A percentile compares a stretch with the other conserved stretches of the same genome.
These are phyloP conservation scores for Cryphonectria parasitica DNA, from an alignment of 2,329 filamentous ascomycete species.

Conservation along the genomic window DNA sequence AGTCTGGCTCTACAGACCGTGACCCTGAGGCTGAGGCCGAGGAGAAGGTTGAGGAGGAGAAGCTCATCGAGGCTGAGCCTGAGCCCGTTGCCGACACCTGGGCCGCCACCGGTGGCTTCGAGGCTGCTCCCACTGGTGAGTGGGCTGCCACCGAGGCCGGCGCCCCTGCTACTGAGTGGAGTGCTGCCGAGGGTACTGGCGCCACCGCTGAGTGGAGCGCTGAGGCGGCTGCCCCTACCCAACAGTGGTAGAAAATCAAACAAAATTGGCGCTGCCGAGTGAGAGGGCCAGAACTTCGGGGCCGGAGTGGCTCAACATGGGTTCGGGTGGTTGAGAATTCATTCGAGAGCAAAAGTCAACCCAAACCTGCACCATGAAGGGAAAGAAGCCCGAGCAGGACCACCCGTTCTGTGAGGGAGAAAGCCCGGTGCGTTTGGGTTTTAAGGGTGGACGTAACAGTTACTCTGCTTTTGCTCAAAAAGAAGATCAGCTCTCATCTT, in stretches of 20 bases:
- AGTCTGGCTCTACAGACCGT: conserved; percentile 64
- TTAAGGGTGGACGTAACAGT: conserved; percentile 87
- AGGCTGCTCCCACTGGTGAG: conserved; percentile 62
- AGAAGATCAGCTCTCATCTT: conserved; percentile 1
- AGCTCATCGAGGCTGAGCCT: conserved; percentile 75
- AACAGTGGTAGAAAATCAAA: conserved; percentile 43
- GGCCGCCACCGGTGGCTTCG: conserved; percentile 74
- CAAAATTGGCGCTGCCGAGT: neutral
- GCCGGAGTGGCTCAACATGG: conserved; percentile 28
- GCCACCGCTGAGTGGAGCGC: conserved; percentile 56
- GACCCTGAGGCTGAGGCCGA: conserved; percentile 99
- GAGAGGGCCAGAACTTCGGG: conserved; percentile 21
- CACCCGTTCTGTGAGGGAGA: conserved; percentile 67
- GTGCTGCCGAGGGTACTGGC: conserved; percentile 67
- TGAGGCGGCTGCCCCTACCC: conserved; percentile 51
- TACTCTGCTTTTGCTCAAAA: conserved; percentile 59
- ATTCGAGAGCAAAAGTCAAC: conserved; percentile 50
- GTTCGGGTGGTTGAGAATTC: conserved; percentile 35
- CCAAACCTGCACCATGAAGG: conserved; percentile 89
- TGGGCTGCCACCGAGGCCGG: conserved; percentile 56
- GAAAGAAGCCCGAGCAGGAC: conserved; percentile 88
- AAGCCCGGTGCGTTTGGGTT: conserved; percentile 89
- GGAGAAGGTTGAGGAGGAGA: conserved; percentile 95
- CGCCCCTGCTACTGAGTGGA: conserved; percentile 50
- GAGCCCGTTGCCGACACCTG: conserved; percentile 82